Evolutionary conservation across 805 yeast species (phyloP).

Genomic region (Spathaspora boniae): DNA sequence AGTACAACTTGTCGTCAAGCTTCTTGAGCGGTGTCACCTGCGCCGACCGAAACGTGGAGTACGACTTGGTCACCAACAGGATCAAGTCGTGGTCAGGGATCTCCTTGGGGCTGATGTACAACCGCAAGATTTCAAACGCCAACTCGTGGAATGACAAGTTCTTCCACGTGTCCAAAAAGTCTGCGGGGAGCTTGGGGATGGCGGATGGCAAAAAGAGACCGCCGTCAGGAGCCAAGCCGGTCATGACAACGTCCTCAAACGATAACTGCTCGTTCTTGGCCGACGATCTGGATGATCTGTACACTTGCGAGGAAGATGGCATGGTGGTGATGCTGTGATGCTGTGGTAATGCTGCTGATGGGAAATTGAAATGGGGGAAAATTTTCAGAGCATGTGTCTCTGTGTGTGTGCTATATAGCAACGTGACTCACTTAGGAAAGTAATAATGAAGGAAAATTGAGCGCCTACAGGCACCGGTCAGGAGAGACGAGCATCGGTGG

Average conservation of each 20-base stretch:
- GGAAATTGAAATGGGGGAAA: slow-evolving; percentile 1
- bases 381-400: neutral
- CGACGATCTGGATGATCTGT: slow-evolving; percentile 77
- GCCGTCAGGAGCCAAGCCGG: slow-evolving; percentile 95
- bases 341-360: neutral
- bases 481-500: too few relatives aligned
- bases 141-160: slow-evolving; percentile 76
- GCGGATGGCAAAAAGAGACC: slow-evolving; percentile 87
- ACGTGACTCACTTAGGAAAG: neutral
- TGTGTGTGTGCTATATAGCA: neutral
- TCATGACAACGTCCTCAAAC: slow-evolving; percentile 79
- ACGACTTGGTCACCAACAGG: slow-evolving; percentile 62
- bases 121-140: slow-evolving; percentile 81
- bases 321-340: too few relatives aligned
- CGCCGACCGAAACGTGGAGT: slow-evolving; percentile 83
- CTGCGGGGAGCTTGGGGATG: slow-evolving; percentile 64
- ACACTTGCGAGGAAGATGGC: slow-evolving; percentile 51
- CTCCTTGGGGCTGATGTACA: slow-evolving; percentile 70
- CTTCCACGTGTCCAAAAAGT: slow-evolving; percentile 64
- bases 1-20: slow-evolving; percentile 60
- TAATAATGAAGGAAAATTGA: neutral
- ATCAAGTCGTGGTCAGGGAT: slow-evolving; percentile 68
- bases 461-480: too few relatives aligned
- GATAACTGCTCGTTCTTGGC: slow-evolving; percentile 45
- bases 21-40: slow-evolving; percentile 85